A percentile compares a stretch with the other conserved stretches of the same genome.
These are phyloP conservation scores for Fragilariopsis cylindrus DNA, from an alignment of 108 stramenopile species.

Conservation along the genomic window DNA sequence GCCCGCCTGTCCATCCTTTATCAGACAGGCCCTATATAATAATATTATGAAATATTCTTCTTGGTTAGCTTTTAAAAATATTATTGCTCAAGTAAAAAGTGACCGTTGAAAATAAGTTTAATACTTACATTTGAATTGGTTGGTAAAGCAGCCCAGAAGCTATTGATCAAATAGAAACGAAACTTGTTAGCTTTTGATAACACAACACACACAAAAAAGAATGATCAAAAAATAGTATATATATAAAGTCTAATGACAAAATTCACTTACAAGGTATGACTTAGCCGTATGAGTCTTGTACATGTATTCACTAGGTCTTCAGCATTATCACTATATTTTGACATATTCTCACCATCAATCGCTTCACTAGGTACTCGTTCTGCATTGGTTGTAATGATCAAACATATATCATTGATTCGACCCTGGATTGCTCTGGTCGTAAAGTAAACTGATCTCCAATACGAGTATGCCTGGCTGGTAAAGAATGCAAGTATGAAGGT, in stretches of 20 bases:
- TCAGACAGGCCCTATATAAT: background rate
- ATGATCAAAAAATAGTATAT: background rate
- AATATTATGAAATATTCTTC: too few species aligned
- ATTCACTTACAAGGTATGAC: constrained; percentile 43
- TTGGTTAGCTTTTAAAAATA: background rate
- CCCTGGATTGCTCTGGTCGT: constrained; percentile 59
- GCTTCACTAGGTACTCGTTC: constrained; percentile 21
- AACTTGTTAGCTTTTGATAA: background rate
- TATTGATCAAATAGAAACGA: background rate
- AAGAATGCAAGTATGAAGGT: constrained; percentile 61
- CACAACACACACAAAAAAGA: background rate
- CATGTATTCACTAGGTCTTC: constrained; percentile 43
- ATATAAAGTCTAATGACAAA: background rate
- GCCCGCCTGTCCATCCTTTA: background rate
- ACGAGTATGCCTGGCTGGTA: constrained; percentile 50
- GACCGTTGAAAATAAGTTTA: too few species aligned
- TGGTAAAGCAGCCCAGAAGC: constrained; percentile 61
- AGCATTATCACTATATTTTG: constrained; percentile 34
- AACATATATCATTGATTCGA: constrained; percentile 61
- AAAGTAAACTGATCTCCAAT: constrained; percentile 52
- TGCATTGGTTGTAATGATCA: constrained; percentile 46
- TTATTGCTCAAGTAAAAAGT: too few species aligned
- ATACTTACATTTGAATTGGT: constrained; percentile 32
- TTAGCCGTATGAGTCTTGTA: constrained; percentile 45
- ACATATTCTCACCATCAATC: background rate